These are phyloP conservation scores for Phlyctochytrium arcticum DNA, from an alignment of 192 early-diverging fungal species.

Conservation along the genomic window DNA sequence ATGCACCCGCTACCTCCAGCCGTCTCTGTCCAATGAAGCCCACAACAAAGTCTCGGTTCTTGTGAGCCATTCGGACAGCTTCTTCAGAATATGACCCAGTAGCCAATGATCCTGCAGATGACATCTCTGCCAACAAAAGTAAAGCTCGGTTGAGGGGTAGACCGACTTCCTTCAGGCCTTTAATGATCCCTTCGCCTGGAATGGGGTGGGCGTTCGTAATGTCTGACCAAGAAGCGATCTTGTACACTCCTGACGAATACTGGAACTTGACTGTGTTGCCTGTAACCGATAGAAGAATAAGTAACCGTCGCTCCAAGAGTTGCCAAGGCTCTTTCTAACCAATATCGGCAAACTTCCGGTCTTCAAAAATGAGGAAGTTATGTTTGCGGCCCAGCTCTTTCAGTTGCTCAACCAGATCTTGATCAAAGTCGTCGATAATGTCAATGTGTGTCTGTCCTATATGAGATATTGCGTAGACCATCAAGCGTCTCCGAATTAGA, in stretches of 20 bases:
- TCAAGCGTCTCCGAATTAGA: neutral
- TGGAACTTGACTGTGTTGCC: constrained; percentile 96
- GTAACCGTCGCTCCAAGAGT: neutral
- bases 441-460: constrained; percentile 84
- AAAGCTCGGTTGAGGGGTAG: constrained; percentile 69
- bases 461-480: neutral
- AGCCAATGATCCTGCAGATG: constrained; percentile 81
- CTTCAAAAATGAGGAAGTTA: constrained; percentile 97
- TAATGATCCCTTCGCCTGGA: constrained; percentile 93
- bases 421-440: constrained; percentile 90
- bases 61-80: constrained; percentile 80
- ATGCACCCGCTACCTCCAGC: constrained; percentile 20
- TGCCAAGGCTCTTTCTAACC: constrained; percentile 41
- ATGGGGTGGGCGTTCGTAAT: constrained; percentile 94
- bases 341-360: constrained; percentile 99
- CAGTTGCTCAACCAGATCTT: constrained; percentile 71
- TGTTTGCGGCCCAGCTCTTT: constrained; percentile 74
- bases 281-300: neutral
- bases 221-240: constrained; percentile 92
- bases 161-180: constrained; percentile 87
- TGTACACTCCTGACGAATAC: constrained; percentile 86
- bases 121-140: constrained; percentile 96
- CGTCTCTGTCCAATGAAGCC: constrained; percentile 86
- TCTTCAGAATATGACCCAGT: constrained; percentile 78
- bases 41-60: constrained; percentile 85